phyloP scores from a whole-genome alignment of 192 early-diverging fungal genomes.

The Coemansia brasiliensis region DNA sequence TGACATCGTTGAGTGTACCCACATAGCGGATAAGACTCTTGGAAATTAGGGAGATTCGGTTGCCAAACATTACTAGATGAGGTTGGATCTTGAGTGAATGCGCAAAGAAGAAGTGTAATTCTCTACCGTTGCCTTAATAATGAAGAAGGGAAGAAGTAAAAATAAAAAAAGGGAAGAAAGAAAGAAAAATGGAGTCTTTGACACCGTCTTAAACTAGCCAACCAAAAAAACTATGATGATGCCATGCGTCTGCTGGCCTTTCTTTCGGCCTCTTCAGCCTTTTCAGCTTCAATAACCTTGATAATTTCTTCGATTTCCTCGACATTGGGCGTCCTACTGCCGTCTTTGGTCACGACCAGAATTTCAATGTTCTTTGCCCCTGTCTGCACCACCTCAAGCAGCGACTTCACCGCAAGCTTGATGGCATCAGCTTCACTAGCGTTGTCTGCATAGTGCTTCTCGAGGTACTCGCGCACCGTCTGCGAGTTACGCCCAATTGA shows the following conservation, averaged over 20 bases:
- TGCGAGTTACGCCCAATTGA: conserved; percentile 95
- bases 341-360: conserved; percentile 82
- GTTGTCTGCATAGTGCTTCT: conserved; percentile 93
- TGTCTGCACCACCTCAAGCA: conserved; percentile 98
- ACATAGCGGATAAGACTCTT: conserved; percentile 89
- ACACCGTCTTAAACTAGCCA: neutral
- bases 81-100: neutral
- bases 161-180: neutral
- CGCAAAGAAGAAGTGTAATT: neutral
- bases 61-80: conserved; percentile 41
- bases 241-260: conserved; percentile 54
- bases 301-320: conserved; percentile 76
- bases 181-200: conserved; percentile 4
- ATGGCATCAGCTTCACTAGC: conserved; percentile 77
- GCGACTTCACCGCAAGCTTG: conserved; percentile 87
- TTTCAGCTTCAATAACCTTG: conserved; percentile 81
- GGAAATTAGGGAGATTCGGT: conserved; percentile 74
- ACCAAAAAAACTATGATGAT: conserved; percentile 4
- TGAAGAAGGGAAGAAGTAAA: neutral
- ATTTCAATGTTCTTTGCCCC: conserved; percentile 99
- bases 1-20: conserved; percentile 83
- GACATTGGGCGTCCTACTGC: conserved; percentile 66
- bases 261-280: conserved; percentile 85
- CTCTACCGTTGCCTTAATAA: neutral
- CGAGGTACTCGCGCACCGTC: conserved; percentile 97